Percentiles rank a stretch among this genome's conserved stretches.
phyloP scores from a whole-genome alignment of 2,329 filamentous ascomycete species.

The Xylaria sp. region DNA sequence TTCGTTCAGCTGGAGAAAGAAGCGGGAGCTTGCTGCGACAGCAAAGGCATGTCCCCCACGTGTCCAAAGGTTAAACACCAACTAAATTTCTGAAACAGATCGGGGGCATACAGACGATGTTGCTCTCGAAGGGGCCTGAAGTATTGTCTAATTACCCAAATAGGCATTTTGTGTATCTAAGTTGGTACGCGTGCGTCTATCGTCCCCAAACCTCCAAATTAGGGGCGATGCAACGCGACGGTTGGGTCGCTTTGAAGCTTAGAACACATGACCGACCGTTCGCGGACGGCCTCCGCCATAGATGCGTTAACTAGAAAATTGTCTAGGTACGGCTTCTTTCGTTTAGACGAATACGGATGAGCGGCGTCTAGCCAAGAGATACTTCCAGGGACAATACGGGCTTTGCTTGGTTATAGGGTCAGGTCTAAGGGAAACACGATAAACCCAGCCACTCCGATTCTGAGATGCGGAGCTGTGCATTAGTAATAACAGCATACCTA shows the following conservation, averaged over 20 bases:
- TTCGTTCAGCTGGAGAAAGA: not conserved
- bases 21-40: conserved; percentile 1
- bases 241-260: not conserved
- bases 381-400: conserved; percentile 25
- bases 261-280: not conserved
- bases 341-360: conserved; percentile 22
- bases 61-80: not conserved
- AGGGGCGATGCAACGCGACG: conserved; percentile 5
- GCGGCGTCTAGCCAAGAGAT: conserved; percentile 16
- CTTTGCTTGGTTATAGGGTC: conserved; percentile 11
- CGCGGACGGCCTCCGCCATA: conserved; percentile 10
- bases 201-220: conserved; percentile 13
- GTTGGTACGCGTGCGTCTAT: not conserved
- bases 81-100: conserved; percentile 4
- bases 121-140: conserved; percentile 2
- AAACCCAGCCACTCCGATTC: conserved; percentile 19
- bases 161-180: not conserved
- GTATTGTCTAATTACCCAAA: not conserved
- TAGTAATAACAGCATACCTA: not conserved
- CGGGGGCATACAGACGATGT: not conserved
- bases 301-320: not conserved
- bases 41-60: not conserved
- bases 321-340: not conserved
- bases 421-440: conserved; percentile 21
- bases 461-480: conserved; percentile 3